phyloP scores from a whole-genome alignment of 169 alveolate genomes.

The Ichthyophthirius multifiliis region DNA sequence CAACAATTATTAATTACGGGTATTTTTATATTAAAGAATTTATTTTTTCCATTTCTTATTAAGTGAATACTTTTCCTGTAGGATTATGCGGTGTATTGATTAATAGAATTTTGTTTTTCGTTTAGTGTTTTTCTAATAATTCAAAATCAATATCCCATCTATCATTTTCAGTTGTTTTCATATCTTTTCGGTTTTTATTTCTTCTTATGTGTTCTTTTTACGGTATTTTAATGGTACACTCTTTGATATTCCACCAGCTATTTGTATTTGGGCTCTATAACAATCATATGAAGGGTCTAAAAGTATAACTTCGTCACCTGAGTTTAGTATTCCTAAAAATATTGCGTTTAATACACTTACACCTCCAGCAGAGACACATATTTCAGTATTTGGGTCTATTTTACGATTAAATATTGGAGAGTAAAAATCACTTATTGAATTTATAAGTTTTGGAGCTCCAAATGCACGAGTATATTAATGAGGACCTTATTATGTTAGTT shows the following conservation, averaged over 20 bases:
- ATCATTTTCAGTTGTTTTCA: constrained; percentile 22
- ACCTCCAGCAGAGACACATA: constrained; percentile 7
- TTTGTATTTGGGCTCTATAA: constrained; percentile 27
- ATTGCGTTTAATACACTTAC: constrained; percentile 7
- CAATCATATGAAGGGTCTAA: constrained; percentile 39
- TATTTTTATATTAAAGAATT: constrained; percentile 54
- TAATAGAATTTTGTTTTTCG: constrained; percentile 54
- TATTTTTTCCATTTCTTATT: constrained; percentile 58
- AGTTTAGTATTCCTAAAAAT: constrained; percentile 10
- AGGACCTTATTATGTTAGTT: constrained; percentile 5
- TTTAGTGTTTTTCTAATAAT: constrained; percentile 44
- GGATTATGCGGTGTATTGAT: constrained; percentile 83
- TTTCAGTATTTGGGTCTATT: not conserved
- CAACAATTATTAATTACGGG: constrained; percentile 52
- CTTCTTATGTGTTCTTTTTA: not conserved
- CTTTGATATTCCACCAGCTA: constrained; percentile 18
- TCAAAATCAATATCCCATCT: constrained; percentile 67
- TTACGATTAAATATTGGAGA: constrained; percentile 13
- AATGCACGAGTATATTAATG: constrained; percentile 29
- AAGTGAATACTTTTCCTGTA: constrained; percentile 66
- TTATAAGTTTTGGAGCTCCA: constrained; percentile 23
- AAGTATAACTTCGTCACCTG: constrained; percentile 37
- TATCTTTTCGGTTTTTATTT: not conserved
- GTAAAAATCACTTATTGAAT: constrained; percentile 21
- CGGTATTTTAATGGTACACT: constrained; percentile 24